Evolutionary conservation across 768 basidiomycete species (phyloP), one percentile per base, ranked within the genome.

Genomic region (Mycena olivaceomarginata): DNA sequence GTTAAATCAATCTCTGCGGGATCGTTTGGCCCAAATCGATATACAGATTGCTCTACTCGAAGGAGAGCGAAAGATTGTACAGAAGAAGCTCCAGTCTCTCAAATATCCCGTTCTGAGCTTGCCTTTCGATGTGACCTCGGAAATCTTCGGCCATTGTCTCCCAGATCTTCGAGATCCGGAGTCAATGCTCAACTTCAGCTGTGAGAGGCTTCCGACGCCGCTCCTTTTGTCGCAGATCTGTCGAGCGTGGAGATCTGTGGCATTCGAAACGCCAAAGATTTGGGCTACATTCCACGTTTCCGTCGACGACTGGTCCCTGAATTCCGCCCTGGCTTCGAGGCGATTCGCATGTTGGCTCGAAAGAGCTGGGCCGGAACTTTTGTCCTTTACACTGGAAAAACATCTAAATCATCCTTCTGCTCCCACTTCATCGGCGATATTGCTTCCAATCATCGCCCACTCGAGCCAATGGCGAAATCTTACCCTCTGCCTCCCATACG

Each of bases 231-330:
- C 57, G 1, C 31, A 56, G 4, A 20, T 68, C 11, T 74, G 73
- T 60, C n/a, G 59, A 41, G n/a, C 45, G 1, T 74, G 72, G 73
- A 67, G 73, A 43, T 5, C 37, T 11, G 16, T 74, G 43, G 73
- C 59, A 20, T 16, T 74, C 4, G 13, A 40, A 6, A 68, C 73
- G 0, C 73, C 67, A 41, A 67, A n/a, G 31, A 51, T 68, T 10
- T 74, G 73, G 73, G 40, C 73, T 1, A 15, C 37, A 25, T 43
- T 63, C 45, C 39, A 22, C n/a, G 18, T 67, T 20, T n/a, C 12
- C 22, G 46, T 62, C 5, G 37, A 25, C 4, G 2, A 20, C 9
- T 57, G 43, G 31, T 20, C 59, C 18, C 3, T 20, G 10, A 16
- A 40, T 22, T 11, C 9, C 6, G 3, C 12, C 18, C 56, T 12